Base-by-base conservation (phyloP, 495 filamentous ascomycete species). In the Talaromyces nanjingensis region DNA sequence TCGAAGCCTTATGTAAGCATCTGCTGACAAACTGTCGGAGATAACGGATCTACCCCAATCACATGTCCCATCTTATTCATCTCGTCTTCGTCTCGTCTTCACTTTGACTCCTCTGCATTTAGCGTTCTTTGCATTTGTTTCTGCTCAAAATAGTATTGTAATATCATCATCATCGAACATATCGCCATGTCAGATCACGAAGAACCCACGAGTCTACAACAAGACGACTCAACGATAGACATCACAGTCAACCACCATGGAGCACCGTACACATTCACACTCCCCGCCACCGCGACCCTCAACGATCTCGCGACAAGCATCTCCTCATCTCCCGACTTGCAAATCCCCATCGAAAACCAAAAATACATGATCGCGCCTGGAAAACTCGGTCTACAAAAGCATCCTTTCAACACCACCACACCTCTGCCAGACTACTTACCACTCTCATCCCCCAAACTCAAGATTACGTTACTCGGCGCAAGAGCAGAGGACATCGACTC, bases 261-360 rank as follows among this genome's bases (percentile, higher is more conserved):
- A 71, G 92, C 74, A 58, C 87, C 91, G 4, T 87, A 89, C 6
- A 91, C 86, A 20, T 87, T 92, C 34, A 89, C 71, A 3, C 74
- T 85, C 63, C 85, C 81, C 27, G 81, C 86, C 12, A 89, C 82
- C 74, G 87, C 93, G 66, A 94, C 89, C 64, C 81, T 90, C 52
- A 74, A 81, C 71, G 88, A 91, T 76, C 88, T 94, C 65, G 80
- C 84, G 27, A 62, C 75, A 59, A 68, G 71, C 27, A 81, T 90
- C 66, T 72, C 85, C 58, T 67, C 71, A 25, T 71, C 67, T 29
- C 12, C 24, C 11, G 27, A 62, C 22, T 79, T 93, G 31, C 81
- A 81, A 61, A 87, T 94, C 63, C 88, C 90, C 3, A 65, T 76
- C 25, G 68, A 78, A 9, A 87, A 92, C 74, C 91, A 93, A 71